phyloP scores from a whole-genome alignment of 2,329 filamentous ascomycete genomes.

The Fonsecaea multimorphosa region DNA sequence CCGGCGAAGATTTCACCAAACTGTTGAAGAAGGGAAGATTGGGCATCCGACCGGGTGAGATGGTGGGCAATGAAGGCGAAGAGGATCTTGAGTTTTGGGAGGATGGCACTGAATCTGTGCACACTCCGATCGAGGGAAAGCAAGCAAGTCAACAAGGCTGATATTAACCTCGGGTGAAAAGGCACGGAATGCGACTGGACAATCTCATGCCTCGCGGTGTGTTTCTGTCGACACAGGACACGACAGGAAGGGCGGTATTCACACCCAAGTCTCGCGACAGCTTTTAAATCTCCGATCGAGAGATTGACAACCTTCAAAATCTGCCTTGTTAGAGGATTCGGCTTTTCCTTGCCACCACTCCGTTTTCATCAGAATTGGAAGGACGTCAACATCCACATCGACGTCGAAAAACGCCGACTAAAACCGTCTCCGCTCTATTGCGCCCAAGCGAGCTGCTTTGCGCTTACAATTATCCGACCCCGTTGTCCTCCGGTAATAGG shows the following conservation, averaged over 20 bases:
- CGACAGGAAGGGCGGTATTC: background rate
- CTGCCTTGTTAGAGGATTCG: background rate
- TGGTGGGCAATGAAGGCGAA: slow-evolving; percentile 59
- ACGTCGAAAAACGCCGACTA: background rate
- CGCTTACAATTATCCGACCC: background rate
- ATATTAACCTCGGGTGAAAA: background rate
- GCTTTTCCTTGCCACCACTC: background rate
- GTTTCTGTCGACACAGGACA: background rate
- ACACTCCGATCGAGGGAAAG: slow-evolving; percentile 26
- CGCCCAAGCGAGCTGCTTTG: background rate
- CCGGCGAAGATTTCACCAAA: slow-evolving; percentile 71
- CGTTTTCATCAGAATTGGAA: background rate
- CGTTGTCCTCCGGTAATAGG: background rate
- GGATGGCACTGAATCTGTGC: slow-evolving; percentile 63
- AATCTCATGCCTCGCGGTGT: background rate
- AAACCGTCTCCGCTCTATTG: background rate
- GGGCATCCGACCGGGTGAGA: slow-evolving; percentile 70
- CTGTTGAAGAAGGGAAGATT: slow-evolving; percentile 71
- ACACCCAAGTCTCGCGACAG: background rate
- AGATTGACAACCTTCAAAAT: background rate
- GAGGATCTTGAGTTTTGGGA: slow-evolving; percentile 95
- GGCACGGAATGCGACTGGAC: background rate
- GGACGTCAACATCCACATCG: background rate
- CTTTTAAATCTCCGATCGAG: background rate
- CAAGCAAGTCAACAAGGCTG: background rate